Conservation (phyloP, 176 grass and related monocot genomes). For the Carex parvula region DNA sequence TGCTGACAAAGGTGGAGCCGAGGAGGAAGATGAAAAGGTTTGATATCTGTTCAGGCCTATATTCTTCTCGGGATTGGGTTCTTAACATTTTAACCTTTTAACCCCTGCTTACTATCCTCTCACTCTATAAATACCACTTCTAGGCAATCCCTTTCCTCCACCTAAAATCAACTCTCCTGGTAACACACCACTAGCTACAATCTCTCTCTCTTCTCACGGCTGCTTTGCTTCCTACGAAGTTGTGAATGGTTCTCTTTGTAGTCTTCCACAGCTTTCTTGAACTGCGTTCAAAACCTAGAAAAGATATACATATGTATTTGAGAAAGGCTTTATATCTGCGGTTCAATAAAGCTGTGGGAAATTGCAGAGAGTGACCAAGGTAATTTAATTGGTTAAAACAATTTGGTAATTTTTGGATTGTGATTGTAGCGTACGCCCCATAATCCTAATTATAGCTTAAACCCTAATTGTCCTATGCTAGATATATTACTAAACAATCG, state of each 20-base stretch:
- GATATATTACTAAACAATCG: no score
- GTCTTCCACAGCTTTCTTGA: slow-evolving; percentile 99
- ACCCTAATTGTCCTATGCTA: background rate
- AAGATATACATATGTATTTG: background rate
- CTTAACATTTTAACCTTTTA: slow-evolving; percentile 48
- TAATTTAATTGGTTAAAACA: background rate
- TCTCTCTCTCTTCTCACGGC: background rate
- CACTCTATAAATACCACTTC: slow-evolving; percentile 56
- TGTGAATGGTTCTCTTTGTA: slow-evolving; percentile 68
- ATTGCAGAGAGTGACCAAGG: slow-evolving; percentile 58
- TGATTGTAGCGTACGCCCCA: background rate
- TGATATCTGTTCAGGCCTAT: slow-evolving; percentile 57
- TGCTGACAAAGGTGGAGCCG: background rate
- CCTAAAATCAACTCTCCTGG: background rate
- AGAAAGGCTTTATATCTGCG: slow-evolving; percentile 30
- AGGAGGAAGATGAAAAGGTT: slow-evolving; percentile 1
- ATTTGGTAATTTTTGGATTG: background rate
- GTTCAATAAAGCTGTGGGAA: slow-evolving; percentile 99
- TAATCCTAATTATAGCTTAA: background rate
- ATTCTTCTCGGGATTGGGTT: slow-evolving; percentile 96
- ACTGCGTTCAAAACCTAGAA: slow-evolving; percentile 47
- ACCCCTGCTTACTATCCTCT: slow-evolving; percentile 14
- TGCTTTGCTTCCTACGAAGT: background rate
- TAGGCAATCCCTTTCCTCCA: slow-evolving; percentile 25
- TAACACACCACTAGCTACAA: background rate